Evolutionary conservation across 129 eudicot species (phyloP), one percentile per base, ranked within the genome.

Genomic region (Logfia minima): DNA sequence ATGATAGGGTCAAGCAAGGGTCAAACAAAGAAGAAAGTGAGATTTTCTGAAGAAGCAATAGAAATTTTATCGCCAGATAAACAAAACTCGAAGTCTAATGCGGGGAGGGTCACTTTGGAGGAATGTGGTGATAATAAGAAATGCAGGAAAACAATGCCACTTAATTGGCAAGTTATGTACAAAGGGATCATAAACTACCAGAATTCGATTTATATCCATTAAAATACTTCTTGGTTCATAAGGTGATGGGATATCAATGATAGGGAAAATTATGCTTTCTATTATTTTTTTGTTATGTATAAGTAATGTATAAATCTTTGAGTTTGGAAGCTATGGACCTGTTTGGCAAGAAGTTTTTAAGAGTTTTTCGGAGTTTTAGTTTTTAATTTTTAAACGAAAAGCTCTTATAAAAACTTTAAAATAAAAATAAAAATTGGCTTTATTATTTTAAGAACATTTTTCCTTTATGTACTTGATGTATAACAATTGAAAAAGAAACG

Each of bases 101-200:
- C 48, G 53, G 74, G 19, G 51, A 66, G 45, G 75, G 37, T 41
- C 37, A 66, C 37, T 19, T 67, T 63, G 22, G 77, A 74, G 5
- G 53, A 73, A 29, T 69, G 51, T 16, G 79, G 59, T 18, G 85
- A 70, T 74, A 81, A 81, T 4, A 74, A 60, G 68, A 86, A 82
- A 62, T 53, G 79, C 71, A 85, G 84, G 66, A 79, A 72, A 53
- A 65, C 72, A 6, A 85, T 90, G 91, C 98, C 98, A 28, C 86
- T 83, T 48, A 92, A 92, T 69, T 84, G 98, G 96, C 92, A 87
- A 77, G 90, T 74, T 76, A 79, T 89, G 90, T 92, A 92, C 69
- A 86, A 81, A 86, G 96, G 98, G 79, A 87, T 90, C 77, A 63
- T 92, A 70, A 74, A 86, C 72, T 53, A 75, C 79, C 88, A 80